Percentiles rank a stretch among this genome's conserved stretches.
These are phyloP conservation scores for Extremus antarcticus DNA, from an alignment of 495 filamentous ascomycete genomes.

Conservation along the genomic window DNA sequence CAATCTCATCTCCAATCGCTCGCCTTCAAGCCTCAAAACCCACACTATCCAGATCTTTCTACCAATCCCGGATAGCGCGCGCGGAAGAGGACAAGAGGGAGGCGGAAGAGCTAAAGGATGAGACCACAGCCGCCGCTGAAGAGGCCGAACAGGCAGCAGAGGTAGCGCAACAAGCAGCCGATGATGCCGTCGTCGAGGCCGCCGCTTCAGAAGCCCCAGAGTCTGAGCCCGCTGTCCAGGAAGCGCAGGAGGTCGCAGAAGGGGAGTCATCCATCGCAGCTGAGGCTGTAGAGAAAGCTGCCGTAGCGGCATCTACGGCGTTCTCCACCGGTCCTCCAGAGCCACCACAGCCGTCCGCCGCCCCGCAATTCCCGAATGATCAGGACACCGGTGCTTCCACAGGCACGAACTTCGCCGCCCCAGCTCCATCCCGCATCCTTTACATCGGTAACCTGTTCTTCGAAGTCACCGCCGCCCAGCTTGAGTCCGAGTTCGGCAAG, in stretches of 20 bases:
- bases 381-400: background rate
- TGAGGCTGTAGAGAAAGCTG: background rate
- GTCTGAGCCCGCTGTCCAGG: background rate
- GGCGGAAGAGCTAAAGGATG: background rate
- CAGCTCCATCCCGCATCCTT: conserved; percentile 31
- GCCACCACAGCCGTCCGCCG: background rate
- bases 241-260: background rate
- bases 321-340: conserved; percentile 4
- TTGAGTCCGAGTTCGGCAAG: conserved; percentile 27
- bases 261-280: conserved; percentile 6
- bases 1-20: conserved; percentile 1
- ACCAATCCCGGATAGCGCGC: conserved; percentile 14
- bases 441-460: conserved; percentile 85
- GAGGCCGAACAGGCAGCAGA: conserved; percentile 2
- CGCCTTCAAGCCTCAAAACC: background rate
- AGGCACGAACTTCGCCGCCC: background rate
- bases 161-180: background rate
- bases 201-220: background rate
- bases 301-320: background rate
- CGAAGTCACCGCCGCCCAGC: conserved; percentile 43
- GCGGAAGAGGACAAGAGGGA: conserved; percentile 7
- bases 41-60: conserved; percentile 3
- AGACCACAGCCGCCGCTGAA: background rate
- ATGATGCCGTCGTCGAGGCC: background rate
- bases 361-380: background rate